These are phyloP conservation scores for Dactylellina parvicollis DNA, from an alignment of 2,329 filamentous ascomycete genomes.

Conservation along the genomic window DNA sequence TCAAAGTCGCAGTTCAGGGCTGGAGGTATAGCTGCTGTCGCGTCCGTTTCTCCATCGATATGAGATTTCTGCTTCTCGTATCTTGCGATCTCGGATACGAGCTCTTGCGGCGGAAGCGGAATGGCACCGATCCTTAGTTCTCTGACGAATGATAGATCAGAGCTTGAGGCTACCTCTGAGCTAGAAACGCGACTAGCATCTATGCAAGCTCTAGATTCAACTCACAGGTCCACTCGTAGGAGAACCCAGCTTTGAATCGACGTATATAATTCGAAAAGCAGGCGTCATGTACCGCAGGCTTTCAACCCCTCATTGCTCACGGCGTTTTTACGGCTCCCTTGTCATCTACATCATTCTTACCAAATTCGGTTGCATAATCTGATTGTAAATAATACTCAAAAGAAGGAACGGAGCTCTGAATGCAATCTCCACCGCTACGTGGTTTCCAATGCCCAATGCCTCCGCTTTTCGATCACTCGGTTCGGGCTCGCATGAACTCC, in stretches of 20 bases:
- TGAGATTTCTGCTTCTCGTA: background rate
- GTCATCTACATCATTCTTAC: background rate
- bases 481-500: too few species aligned
- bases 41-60: slow-evolving; percentile 27
- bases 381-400: slow-evolving; percentile 1
- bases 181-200: too few species aligned
- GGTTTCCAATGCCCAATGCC: background rate
- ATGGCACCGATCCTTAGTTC: too few species aligned
- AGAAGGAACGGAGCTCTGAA: slow-evolving; percentile 2
- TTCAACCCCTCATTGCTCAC: background rate
- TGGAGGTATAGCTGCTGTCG: slow-evolving; percentile 33
- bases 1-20: slow-evolving; percentile 39
- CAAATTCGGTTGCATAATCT: slow-evolving; percentile 6
- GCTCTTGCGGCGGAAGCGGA: too few species aligned
- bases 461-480: background rate
- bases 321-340: background rate
- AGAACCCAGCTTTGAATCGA: background rate
- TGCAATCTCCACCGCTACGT: background rate
- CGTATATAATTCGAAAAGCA: background rate
- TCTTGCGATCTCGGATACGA: background rate
- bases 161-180: too few species aligned
- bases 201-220: too few species aligned
- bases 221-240: too few species aligned
- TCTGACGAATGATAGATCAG: too few species aligned
- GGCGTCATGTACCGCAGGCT: background rate